A percentile compares a stretch with the other conserved stretches of the same genome.
These are phyloP conservation scores for Beauveria caledonica DNA, from an alignment of 2,329 filamentous ascomycete species.

Conservation along the genomic window DNA sequence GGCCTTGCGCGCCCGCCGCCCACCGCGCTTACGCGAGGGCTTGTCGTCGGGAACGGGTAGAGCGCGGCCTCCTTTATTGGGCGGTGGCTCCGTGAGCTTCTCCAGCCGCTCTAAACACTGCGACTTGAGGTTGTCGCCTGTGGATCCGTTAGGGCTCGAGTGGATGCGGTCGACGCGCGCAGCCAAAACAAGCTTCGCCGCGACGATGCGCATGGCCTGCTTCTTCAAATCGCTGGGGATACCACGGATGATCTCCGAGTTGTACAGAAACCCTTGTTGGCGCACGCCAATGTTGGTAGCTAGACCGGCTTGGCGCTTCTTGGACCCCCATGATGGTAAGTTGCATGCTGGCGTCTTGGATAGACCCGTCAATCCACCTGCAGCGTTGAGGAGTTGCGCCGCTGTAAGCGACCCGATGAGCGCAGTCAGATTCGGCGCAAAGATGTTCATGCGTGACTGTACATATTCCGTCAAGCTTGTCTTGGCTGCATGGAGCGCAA, in stretches of 20 bases:
- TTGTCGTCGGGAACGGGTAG: conserved; percentile 94
- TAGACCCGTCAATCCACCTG: conserved; percentile 78
- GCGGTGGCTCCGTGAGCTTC: conserved; percentile 84
- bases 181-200: conserved; percentile 88
- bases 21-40: conserved; percentile 84
- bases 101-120: conserved; percentile 80
- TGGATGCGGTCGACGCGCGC: conserved; percentile 84
- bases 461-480: conserved; percentile 85
- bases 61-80: conserved; percentile 80
- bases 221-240: conserved; percentile 82
- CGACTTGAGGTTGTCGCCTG: conserved; percentile 72
- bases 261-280: conserved; percentile 88
- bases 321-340: conserved; percentile 80
- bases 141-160: conserved; percentile 70
- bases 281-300: conserved; percentile 88
- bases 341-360: conserved; percentile 94
- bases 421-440: conserved; percentile 86
- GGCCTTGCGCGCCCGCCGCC: conserved; percentile 79
- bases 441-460: conserved; percentile 91
- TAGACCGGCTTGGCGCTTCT: conserved; percentile 74
- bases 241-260: conserved; percentile 79
- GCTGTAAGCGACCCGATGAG: conserved; percentile 89
- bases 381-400: conserved; percentile 91
- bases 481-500: conserved; percentile 83
- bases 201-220: conserved; percentile 90